A percentile compares a stretch with the other conserved stretches of the same genome.
phyloP scores from a whole-genome alignment of 176 grass and related monocot genomes.

The Cocos nucifera region DNA sequence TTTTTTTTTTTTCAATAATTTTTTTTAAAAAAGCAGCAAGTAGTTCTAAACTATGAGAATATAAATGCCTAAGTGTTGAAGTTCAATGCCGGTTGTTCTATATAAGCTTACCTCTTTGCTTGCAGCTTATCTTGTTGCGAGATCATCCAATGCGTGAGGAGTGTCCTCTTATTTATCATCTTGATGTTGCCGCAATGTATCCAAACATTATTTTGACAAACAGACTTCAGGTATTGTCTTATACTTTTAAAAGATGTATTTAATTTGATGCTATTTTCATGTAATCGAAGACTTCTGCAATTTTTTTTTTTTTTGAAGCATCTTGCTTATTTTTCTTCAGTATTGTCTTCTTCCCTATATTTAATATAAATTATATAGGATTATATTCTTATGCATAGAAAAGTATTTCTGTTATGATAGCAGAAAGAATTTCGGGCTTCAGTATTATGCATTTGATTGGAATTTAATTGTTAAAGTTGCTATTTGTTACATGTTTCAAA shows the following conservation, averaged over 20 bases:
- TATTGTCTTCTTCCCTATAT: no score
- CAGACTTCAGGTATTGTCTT: slow-evolving; percentile 77
- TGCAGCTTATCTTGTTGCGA: slow-evolving; percentile 74
- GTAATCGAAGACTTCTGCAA: neutral
- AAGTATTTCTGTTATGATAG: no score
- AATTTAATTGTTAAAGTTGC: no score
- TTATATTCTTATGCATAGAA: no score
- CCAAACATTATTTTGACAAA: slow-evolving; percentile 99
- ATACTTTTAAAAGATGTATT: slow-evolving; percentile 11
- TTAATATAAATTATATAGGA: no score
- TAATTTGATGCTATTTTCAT: slow-evolving; percentile 14
- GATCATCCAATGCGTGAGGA: slow-evolving; percentile 85
- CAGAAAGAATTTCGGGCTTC: no score
- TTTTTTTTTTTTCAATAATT: no score
- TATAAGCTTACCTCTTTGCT: slow-evolving; percentile 16
- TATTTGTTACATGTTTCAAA: no score
- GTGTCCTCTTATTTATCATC: slow-evolving; percentile 93
- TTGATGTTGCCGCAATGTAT: slow-evolving; percentile 99
- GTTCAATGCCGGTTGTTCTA: slow-evolving; percentile 9
- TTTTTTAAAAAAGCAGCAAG: no score
- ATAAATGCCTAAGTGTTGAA: slow-evolving; percentile 9
- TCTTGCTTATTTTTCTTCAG: neutral
- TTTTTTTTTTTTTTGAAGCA: slow-evolving; percentile 4
- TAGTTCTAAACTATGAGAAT: neutral
- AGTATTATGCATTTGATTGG: no score